These are phyloP conservation scores for Dryadomyces quercivorus DNA, from an alignment of 2,329 filamentous ascomycete species.

Conservation along the genomic window DNA sequence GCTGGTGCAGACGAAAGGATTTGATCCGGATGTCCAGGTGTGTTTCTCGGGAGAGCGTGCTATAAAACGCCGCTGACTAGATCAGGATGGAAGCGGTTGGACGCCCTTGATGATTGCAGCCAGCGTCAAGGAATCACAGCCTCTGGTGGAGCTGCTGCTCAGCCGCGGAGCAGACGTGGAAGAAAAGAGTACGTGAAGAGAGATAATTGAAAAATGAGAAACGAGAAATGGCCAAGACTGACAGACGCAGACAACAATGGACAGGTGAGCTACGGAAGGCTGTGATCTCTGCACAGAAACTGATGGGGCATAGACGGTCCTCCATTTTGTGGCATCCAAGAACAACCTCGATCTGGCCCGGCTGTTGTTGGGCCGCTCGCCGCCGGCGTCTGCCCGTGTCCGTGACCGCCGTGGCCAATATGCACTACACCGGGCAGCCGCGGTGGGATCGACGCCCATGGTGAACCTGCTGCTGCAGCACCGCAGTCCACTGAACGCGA, in stretches of 20 bases:
- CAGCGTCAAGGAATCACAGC: conserved; percentile 60
- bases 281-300: background rate
- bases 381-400: conserved; percentile 60
- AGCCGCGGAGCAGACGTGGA: conserved; percentile 60
- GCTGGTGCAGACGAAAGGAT: conserved; percentile 56
- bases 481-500: conserved; percentile 69
- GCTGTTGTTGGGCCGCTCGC: conserved; percentile 59
- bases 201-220: background rate
- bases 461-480: conserved; percentile 66
- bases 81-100: conserved; percentile 65
- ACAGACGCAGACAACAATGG: conserved; percentile 44
- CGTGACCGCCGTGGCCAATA: conserved; percentile 85
- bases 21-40: conserved; percentile 67
- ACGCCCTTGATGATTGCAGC: conserved; percentile 75
- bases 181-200: conserved; percentile 46
- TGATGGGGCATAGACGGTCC: conserved; percentile 48
- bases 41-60: conserved; percentile 21
- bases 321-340: conserved; percentile 90
- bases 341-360: conserved; percentile 71
- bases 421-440: conserved; percentile 81
- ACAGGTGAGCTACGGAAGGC: conserved; percentile 31
- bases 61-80: background rate
- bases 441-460: conserved; percentile 80
- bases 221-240: conserved; percentile 3
- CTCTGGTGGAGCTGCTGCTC: conserved; percentile 55